Percentiles rank a stretch among this genome's conserved stretches.
These are phyloP conservation scores for Luffa acutangula DNA, from an alignment of 306 rosid genomes.

Conservation along the genomic window DNA sequence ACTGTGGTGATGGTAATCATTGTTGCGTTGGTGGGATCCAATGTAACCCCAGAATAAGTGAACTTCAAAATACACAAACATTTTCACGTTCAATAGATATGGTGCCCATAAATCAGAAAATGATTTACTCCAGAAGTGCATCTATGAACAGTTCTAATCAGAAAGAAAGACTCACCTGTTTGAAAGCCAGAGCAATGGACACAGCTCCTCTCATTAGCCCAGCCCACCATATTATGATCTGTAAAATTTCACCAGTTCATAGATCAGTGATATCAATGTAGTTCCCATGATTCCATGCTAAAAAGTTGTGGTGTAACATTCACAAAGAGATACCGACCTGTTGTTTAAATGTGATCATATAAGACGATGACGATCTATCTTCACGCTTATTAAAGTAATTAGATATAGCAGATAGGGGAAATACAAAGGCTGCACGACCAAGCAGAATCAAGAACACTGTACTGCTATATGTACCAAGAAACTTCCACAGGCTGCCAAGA, in stretches of 20 bases:
- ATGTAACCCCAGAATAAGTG: conserved; percentile 71
- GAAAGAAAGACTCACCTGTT: conserved; percentile 36
- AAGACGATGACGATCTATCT: conserved; percentile 13
- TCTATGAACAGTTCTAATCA: not conserved
- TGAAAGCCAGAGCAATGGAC: conserved; percentile 88
- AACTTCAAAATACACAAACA: conserved; percentile 37
- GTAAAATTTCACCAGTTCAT: not conserved
- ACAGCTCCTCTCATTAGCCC: conserved; percentile 94
- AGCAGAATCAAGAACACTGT: conserved; percentile 50
- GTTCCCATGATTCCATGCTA: not conserved
- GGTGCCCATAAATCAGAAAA: not conserved
- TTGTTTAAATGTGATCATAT: conserved; percentile 45
- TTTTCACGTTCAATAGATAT: not conserved
- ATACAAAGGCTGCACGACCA: conserved; percentile 81
- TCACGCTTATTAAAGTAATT: conserved; percentile 44
- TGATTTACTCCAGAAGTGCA: not conserved
- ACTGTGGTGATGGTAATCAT: conserved; percentile 78
- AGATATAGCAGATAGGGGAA: conserved; percentile 63
- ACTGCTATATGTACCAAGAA: conserved; percentile 39
- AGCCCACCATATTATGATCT: conserved; percentile 93
- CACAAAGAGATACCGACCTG: conserved; percentile 37
- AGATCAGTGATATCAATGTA: not conserved
- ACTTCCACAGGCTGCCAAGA: conserved; percentile 42
- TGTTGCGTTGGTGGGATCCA: conserved; percentile 57
- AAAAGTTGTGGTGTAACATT: not conserved